phyloP scores from a whole-genome alignment of 1,284 basidiomycete genomes.

The Austroboletus niveus region DNA sequence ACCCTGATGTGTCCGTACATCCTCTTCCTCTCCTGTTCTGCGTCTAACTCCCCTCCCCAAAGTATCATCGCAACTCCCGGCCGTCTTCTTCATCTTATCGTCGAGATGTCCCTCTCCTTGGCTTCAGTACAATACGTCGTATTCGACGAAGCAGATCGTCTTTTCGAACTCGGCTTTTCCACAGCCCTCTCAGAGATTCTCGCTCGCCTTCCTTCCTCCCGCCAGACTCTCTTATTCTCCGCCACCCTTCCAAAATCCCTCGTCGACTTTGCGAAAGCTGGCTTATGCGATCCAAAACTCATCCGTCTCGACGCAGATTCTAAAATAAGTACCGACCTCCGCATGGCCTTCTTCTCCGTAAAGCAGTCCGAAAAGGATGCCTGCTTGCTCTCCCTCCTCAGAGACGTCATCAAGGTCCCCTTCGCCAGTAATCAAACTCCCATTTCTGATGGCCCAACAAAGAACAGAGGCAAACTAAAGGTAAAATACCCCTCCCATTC shows the following conservation, averaged over 20 bases:
- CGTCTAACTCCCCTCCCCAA: slow-evolving; percentile 12
- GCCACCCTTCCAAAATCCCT: slow-evolving; percentile 95
- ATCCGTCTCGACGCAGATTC: slow-evolving; percentile 94
- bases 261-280: slow-evolving; percentile 97
- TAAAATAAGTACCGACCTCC: slow-evolving; percentile 92
- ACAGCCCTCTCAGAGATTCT: slow-evolving; percentile 91
- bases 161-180: slow-evolving; percentile 98
- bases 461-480: slow-evolving; percentile 50
- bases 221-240: slow-evolving; percentile 94
- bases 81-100: slow-evolving; percentile 90
- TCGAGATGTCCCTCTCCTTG: slow-evolving; percentile 97
- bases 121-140: slow-evolving; percentile 88
- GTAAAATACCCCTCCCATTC: slow-evolving; percentile 44
- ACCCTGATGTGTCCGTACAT: slow-evolving; percentile 85
- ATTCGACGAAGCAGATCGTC: slow-evolving; percentile 97
- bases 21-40: slow-evolving; percentile 5
- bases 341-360: slow-evolving; percentile 92
- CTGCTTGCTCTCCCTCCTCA: slow-evolving; percentile 79
- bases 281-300: slow-evolving; percentile 90
- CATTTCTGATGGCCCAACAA: slow-evolving; percentile 36
- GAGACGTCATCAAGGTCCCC: slow-evolving; percentile 86
- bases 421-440: slow-evolving; percentile 39
- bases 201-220: slow-evolving; percentile 77
- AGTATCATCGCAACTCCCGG: slow-evolving; percentile 98
- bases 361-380: slow-evolving; percentile 96